Percentiles rank a stretch among this genome's conserved stretches.
These are phyloP conservation scores for Kazachstania bromeliacearum DNA, from an alignment of 805 yeast genomes.

Conservation along the genomic window DNA sequence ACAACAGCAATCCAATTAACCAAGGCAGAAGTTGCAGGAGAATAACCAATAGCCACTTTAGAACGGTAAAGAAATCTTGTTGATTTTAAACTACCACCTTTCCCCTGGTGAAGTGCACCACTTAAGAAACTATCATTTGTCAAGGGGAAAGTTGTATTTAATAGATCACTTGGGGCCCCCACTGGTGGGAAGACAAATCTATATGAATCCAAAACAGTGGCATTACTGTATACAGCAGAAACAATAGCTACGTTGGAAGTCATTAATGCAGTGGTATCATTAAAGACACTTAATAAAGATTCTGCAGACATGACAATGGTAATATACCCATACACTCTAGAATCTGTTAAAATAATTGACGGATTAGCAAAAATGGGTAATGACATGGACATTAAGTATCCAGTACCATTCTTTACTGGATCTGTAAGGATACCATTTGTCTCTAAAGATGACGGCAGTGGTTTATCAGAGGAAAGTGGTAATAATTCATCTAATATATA, in stretches of 20 bases:
- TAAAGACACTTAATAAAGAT: slow-evolving; percentile 32
- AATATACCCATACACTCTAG: slow-evolving; percentile 60
- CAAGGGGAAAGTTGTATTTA: slow-evolving; percentile 21
- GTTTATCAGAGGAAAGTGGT: slow-evolving; percentile 41
- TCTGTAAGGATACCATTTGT: slow-evolving; percentile 51
- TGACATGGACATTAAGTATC: slow-evolving; percentile 63
- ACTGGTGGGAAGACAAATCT: slow-evolving; percentile 36
- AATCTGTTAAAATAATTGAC: slow-evolving; percentile 53
- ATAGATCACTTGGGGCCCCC: slow-evolving; percentile 11
- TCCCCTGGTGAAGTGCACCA: slow-evolving; percentile 30
- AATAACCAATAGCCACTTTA: slow-evolving; percentile 48
- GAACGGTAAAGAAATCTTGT: slow-evolving; percentile 30
- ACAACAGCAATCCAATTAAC: slow-evolving; percentile 67
- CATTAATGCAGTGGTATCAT: slow-evolving; percentile 36
- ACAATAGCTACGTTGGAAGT: slow-evolving; percentile 28
- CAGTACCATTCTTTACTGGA: slow-evolving; percentile 42
- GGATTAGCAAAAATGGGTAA: slow-evolving; percentile 65
- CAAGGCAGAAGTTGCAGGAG: slow-evolving; percentile 35
- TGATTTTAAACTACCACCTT: slow-evolving; percentile 35
- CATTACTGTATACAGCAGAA: slow-evolving; percentile 21
- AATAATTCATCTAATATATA: slow-evolving; percentile 32
- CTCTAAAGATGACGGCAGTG: slow-evolving; percentile 37
- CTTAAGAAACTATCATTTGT: slow-evolving; percentile 28
- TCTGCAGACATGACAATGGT: slow-evolving; percentile 48
- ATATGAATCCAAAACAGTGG: slow-evolving; percentile 28